Percentiles rank a stretch among this genome's conserved stretches.
phyloP scores from a whole-genome alignment of 345 rosid genomes.

The Erysimum cheiranthoides region DNA sequence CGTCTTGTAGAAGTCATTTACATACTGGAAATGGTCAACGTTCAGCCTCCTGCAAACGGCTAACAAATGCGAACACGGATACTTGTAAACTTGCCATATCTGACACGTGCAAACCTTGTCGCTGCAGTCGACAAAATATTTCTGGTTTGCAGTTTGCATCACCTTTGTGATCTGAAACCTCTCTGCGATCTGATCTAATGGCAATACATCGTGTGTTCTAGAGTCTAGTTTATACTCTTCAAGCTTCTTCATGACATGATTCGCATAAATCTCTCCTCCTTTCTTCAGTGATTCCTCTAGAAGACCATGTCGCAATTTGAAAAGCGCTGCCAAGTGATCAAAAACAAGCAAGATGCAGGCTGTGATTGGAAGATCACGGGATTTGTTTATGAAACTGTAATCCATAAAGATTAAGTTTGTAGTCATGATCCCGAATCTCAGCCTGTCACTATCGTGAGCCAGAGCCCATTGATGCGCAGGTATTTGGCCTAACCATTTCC shows the following conservation, averaged over 20 bases:
- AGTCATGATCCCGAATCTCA: not conserved
- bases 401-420: not conserved
- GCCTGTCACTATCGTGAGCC: not conserved
- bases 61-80: conserved; percentile 14
- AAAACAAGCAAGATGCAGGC: conserved; percentile 15
- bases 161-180: conserved; percentile 23
- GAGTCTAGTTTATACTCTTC: not conserved
- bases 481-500: conserved; percentile 11
- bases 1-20: conserved; percentile 6
- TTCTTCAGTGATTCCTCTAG: not conserved
- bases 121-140: not conserved
- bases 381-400: conserved; percentile 3
- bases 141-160: not conserved
- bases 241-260: not conserved
- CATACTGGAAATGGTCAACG: conserved; percentile 27
- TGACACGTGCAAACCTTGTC: conserved; percentile 10
- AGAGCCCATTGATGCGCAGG: conserved; percentile 5
- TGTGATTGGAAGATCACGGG: conserved; percentile 14
- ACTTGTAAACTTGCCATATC: conserved; percentile 3
- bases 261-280: not conserved
- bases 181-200: not conserved
- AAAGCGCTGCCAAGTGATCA: conserved; percentile 15
- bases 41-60: conserved; percentile 28
- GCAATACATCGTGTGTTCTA: not conserved
- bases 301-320: not conserved